Evolutionary conservation across 2,329 filamentous ascomycete species (phyloP), one percentile per base, ranked within the genome.

Genomic region (Exserohilum turcica): DNA sequence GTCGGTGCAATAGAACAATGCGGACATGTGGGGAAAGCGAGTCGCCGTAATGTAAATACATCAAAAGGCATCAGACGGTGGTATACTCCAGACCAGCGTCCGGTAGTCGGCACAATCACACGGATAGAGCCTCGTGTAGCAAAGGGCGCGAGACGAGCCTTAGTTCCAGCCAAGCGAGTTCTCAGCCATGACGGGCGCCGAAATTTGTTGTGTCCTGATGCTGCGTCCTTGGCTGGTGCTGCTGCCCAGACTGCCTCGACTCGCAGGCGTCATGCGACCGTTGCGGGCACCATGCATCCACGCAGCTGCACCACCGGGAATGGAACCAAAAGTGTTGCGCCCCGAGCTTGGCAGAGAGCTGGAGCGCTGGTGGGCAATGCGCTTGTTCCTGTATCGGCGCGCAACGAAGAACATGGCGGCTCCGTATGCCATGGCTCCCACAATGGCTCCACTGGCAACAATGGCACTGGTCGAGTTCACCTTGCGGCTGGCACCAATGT

Each of bases 131-230:
- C 56, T 44, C 49, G 39, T 40, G 10, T 35, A 29, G 33, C 31
- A 21, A 43, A 7, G 33, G 16, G 24, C 35, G 29, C 13, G 15
- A 21, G 28, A 38, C 19, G 18, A 3, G 32, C 33, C 46, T 86
- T 82, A 97, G 80, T 95, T 96, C 92, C 92, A 97, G 67, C 92
- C 92, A 62, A 97, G 84, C 45, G 91, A 96, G 82, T 97, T 97
- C 80, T 95, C 92, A 3, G 92, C 89, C 75, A 92, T 92, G 59
- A 96, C 89, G 3, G 92, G 92, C 29, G 91, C 90, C 57, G 90
- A 95, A 73, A 97, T 96, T 76, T 88, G 84, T 68, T 86, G 83
- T 48, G 86, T 87, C 57, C 87, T 79, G 49, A 84, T 81, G 61
- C 82, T 87, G 43, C 82, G 82, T 61, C 81, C 83, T 54, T 86